Conservation (phyloP, 2,329 filamentous ascomycete species). For the Pseudopyricularia javanii region DNA sequence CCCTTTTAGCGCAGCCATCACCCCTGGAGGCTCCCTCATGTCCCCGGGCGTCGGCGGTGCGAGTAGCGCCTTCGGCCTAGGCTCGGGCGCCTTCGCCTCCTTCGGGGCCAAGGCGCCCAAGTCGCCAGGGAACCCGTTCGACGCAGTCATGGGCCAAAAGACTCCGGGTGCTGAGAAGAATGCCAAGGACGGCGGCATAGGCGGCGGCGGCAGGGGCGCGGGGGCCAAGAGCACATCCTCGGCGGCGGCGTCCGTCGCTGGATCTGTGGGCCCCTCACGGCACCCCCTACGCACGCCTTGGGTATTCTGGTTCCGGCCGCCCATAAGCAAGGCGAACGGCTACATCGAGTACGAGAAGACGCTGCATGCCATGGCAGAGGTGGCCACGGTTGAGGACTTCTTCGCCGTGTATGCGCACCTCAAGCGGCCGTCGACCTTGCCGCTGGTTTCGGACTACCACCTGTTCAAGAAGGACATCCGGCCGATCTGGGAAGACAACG, state of each 20-base stretch:
- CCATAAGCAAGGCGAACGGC: constrained; percentile 86
- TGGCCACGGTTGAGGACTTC: constrained; percentile 79
- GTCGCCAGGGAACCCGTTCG: constrained; percentile 67
- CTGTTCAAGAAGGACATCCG: constrained; percentile 94
- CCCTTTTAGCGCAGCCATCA: constrained; percentile 66
- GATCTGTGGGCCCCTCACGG: constrained; percentile 14
- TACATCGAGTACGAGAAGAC: constrained; percentile 93
- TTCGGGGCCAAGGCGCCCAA: constrained; percentile 88
- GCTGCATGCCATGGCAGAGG: constrained; percentile 71
- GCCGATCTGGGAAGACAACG: constrained; percentile 96
- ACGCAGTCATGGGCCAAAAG: constrained; percentile 52
- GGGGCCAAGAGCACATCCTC: constrained; percentile 20
- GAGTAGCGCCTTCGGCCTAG: constrained; percentile 83
- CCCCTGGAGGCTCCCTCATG: constrained; percentile 54
- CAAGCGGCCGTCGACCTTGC: constrained; percentile 76
- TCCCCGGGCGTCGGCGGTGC: constrained; percentile 58
- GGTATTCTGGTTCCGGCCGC: constrained; percentile 96
- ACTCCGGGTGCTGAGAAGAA: constrained; percentile 52
- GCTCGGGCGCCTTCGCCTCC: constrained; percentile 93
- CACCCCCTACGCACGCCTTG: constrained; percentile 73
- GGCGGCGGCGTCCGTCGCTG: constrained; percentile 19
- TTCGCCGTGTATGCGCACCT: constrained; percentile 82
- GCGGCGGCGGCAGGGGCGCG: constrained; percentile 8
- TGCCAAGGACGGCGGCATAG: constrained; percentile 30
- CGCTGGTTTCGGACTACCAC: constrained; percentile 93